Percentiles rank a stretch among this genome's conserved stretches.
phyloP scores from a whole-genome alignment of 2,329 filamentous ascomycete genomes.

The Trichoderma asperellum region DNA sequence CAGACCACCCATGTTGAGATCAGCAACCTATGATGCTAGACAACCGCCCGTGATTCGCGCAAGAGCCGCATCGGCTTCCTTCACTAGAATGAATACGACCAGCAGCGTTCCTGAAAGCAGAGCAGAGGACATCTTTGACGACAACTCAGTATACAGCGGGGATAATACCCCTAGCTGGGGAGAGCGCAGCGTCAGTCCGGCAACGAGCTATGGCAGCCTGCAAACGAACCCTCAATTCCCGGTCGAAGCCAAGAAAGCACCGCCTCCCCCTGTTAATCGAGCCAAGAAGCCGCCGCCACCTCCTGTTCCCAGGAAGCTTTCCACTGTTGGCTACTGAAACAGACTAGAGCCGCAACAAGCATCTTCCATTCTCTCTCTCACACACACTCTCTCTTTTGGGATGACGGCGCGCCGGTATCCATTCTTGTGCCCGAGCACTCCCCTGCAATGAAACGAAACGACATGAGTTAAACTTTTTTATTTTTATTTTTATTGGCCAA shows the following conservation, averaged over 20 bases:
- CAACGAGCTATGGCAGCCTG: conserved; percentile 60
- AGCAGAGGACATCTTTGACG: conserved; percentile 52
- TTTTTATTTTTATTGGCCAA: neutral
- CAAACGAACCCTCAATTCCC: conserved; percentile 48
- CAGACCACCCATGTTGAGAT: conserved; percentile 43
- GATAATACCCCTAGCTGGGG: conserved; percentile 57
- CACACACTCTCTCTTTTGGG: neutral
- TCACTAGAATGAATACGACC: conserved; percentile 50
- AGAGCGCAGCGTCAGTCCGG: conserved; percentile 58
- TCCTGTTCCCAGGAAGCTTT: conserved; percentile 49
- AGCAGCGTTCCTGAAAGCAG: conserved; percentile 36
- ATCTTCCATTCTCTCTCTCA: neutral
- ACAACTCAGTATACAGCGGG: conserved; percentile 55
- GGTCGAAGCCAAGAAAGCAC: conserved; percentile 55
- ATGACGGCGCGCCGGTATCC: neutral
- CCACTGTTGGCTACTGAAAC: conserved; percentile 5
- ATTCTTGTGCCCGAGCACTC: neutral
- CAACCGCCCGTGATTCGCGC: conserved; percentile 32
- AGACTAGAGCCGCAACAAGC: conserved; percentile 10
- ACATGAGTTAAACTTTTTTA: neutral
- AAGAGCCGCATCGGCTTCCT: conserved; percentile 44
- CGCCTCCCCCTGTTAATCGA: conserved; percentile 53
- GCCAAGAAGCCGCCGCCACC: conserved; percentile 61
- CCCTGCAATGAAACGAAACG: conserved; percentile 15
- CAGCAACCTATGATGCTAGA: conserved; percentile 47